phyloP scores from a whole-genome alignment of 371 early-diverging fungal species.

The Mucor racemosus region DNA sequence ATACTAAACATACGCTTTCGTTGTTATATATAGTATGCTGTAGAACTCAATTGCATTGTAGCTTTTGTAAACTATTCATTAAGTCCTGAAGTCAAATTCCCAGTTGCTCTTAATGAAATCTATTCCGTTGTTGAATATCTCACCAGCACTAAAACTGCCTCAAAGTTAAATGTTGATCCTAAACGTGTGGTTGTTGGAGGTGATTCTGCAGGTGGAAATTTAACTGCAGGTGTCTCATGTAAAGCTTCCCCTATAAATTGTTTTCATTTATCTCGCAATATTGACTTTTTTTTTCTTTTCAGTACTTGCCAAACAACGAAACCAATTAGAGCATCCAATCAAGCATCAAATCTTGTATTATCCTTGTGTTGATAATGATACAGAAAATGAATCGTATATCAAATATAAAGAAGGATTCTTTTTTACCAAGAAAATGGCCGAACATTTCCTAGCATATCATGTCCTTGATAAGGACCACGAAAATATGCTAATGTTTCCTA shows the following conservation, averaged over 20 bases:
- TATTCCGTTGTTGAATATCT: constrained; percentile 9
- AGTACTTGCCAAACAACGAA: constrained; percentile 23
- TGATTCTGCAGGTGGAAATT: constrained; percentile 31
- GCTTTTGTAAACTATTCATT: constrained; percentile 24
- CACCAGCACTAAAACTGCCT: background rate
- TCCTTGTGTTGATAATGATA: constrained; percentile 1
- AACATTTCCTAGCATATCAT: background rate
- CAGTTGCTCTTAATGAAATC: constrained; percentile 18
- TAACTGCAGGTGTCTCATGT: constrained; percentile 15
- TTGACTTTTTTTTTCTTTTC: background rate
- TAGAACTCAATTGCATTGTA: constrained; percentile 7
- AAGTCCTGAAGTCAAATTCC: constrained; percentile 26
- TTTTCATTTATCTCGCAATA: background rate
- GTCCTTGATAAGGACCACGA: background rate
- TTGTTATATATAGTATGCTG: constrained; percentile 7
- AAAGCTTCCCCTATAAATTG: background rate
- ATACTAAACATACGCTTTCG: no score
- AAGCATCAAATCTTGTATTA: constrained; percentile 18
- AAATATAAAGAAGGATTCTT: constrained; percentile 4
- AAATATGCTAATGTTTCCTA: background rate
- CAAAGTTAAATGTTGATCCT: constrained; percentile 9
- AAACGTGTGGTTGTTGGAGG: constrained; percentile 20
- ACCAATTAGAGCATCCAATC: constrained; percentile 7
- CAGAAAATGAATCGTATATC: constrained; percentile 7
- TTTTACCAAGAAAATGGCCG: background rate